Evolutionary conservation across 108 stramenopile genomes (phyloP), one percentile per base, ranked within the genome.

Genomic region (Cyclotella baltica): DNA sequence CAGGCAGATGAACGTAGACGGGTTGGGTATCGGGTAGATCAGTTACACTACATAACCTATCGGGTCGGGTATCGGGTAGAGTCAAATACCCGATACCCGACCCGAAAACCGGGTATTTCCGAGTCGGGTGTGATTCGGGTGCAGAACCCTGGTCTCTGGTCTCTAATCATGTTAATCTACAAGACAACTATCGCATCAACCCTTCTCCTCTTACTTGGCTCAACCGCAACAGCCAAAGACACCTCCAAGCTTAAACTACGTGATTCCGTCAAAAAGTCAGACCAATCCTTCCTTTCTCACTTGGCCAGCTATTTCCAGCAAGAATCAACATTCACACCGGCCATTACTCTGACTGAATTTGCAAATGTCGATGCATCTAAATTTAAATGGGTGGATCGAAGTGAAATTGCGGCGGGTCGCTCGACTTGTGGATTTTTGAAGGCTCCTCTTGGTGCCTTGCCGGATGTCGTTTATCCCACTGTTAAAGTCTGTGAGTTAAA

Each of bases 401-500:
- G 28, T 23, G 67, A 68, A 23, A 51, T 68, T 52, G 67, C 13
- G 28, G 5, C 67, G 68, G 79, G 66, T 53, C 70, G 4, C 38
- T 33, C 23, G 48, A 67, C 47, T 40, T 53, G 55, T 52, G 70
- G 70, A 18, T 57, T 70, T 29, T 40, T 70, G 53, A 70, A 70
- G 4, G 70, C 70, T 37, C 70, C 70, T 13, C 36, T 70, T 27
- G 55, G 70, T 22, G 31, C 55, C 3, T 50, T 57, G 29, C 55
- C 56, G 20, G 70, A 70, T 38, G 70, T 70, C 1, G 48, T 23
- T 25, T 70, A 57, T 38, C 70, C 70, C 23, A 40, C 25, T 22
- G 70, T 70, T 20, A 36, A 70, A n/a, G 36, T 58, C 25, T 70
- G 70, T 70, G 38, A 56, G 70, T 70, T n/a, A 31, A 9, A 66